Evolutionary conservation across 2,329 filamentous ascomycete species (phyloP).

Genomic region (Claviceps maximensis): DNA sequence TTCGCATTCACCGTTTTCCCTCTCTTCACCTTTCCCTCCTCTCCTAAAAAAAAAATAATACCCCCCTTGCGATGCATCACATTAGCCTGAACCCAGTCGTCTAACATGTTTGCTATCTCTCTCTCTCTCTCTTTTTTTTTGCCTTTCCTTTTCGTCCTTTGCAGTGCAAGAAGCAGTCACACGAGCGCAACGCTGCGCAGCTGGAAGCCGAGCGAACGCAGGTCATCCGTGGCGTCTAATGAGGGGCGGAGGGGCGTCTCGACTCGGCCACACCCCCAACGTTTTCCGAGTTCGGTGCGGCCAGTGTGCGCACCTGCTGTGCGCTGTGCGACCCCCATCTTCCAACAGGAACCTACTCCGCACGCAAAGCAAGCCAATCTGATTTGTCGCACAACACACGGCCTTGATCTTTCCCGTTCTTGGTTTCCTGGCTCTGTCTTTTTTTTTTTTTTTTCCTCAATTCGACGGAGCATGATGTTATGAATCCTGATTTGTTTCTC

Average conservation of each 20-base stretch:
- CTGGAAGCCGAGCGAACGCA: constrained; percentile 86
- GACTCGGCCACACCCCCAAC: not conserved
- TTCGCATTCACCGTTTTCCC: not conserved
- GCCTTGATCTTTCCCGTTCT: not conserved
- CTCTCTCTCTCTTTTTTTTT: not conserved
- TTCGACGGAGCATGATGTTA: constrained; percentile 8
- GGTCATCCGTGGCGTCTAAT: constrained; percentile 78
- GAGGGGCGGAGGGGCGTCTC: not conserved
- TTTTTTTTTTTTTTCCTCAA: not conserved
- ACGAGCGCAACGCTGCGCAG: constrained; percentile 86
- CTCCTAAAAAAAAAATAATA: not conserved
- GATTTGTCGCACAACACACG: not conserved
- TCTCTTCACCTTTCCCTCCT: not conserved
- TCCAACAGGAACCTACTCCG: not conserved
- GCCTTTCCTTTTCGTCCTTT: not conserved
- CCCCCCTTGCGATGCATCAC: not conserved
- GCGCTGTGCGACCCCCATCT: not conserved
- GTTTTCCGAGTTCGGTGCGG: not conserved
- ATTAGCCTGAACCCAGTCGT: not conserved
- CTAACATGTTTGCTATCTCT: constrained; percentile 6
- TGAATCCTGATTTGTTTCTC: constrained; percentile 1
- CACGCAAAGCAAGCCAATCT: not conserved
- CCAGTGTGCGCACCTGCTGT: not conserved
- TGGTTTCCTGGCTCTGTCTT: not conserved
- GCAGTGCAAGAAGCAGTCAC: constrained; percentile 89